Evolutionary conservation across 2,329 filamentous ascomycete genomes (phyloP), one percentile per base, ranked within the genome.

Genomic region (Microdochium nivale): DNA sequence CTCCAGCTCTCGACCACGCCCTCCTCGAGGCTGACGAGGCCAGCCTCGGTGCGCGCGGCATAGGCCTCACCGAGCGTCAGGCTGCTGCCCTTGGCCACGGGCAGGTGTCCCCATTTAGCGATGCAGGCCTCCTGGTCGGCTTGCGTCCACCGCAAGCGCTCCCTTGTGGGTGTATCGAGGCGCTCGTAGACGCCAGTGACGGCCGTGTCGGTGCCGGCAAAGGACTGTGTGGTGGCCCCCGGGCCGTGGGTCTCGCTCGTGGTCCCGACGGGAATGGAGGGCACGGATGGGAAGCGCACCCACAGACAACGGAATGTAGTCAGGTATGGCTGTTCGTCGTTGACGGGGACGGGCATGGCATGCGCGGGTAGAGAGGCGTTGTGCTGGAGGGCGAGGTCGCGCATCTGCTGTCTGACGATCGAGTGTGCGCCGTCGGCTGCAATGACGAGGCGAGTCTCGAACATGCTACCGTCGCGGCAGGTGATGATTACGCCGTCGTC

Each of bases 401-500:
- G 64, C 60, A 73, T 67, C 32, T 66, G 60, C 9, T 53, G 50
- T 5, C 70, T 62, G 3, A 65, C 63, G 23, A 54, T 63, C 55
- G 70, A 73, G 52, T 70, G 67, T 2, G 68, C 67, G n/a, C 72
- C 72, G 52, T 75, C 72, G 13, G 70, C 68, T 8, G 70, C 72
- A 21, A 74, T 59, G 4, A 71, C 52, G n/a, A 75, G 56, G 53
- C 67, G 60, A 0, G 67, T 70, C 0, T 54, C 23, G 53, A 67
- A 65, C 1, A 56, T 47, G 0, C 59, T 59, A 4, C 69, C 69
- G 51, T 72, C 68, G 2, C 55, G 57, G 32, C 65, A 67, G 11
- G 54, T 54, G 10, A 70, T 65, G 2, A 52, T 54, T 1, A 66
- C 65, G 1, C 60, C 61, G 13, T 58, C 50, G 11, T 54, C 49